Base-by-base conservation (phyloP, 2,329 filamentous ascomycete genomes). In the Thielaviopsis populi region DNA sequence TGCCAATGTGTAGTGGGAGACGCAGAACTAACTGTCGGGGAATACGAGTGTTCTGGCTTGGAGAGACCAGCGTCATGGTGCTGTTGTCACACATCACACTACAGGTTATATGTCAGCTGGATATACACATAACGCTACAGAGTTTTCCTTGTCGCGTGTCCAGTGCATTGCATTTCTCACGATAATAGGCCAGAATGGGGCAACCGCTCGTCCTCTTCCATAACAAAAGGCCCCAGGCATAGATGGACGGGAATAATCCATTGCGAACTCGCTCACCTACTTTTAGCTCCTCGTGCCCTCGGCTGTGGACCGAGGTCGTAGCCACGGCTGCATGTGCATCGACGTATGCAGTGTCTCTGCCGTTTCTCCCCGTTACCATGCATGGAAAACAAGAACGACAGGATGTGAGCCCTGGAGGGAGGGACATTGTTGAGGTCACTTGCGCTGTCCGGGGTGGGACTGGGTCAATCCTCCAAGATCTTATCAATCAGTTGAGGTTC, bases 401-500 rank as follows among this genome's bases (percentile, higher is more conserved):
- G 15, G 42, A 3, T 37, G 6, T 33, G 30, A 56, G 53, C 46
- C 46, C 22, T 50, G 22, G 46, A 22, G 27, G 22, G 8, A 22
- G 24, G 53, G 27, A 33, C 41, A 46, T 46, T 46, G 42, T 46
- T 46, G 42, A 15, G 42, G 42, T 17, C 8, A n/a, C n/a, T 46
- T 15, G 42, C 15, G 17, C 13, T 19, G 17, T 17, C 53, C 13
- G 11, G 15, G 30, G 17, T 30, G 53, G 30, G 27, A 17, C 37
- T 10, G 27, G 53, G 17, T 56, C 17, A 37, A 37, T 37, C 27
- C 53, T 48, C 2, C 24, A 61, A 63, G 64, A 66, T 66, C 64
- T 66, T 63, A 66, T 66, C 64, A 66, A 66, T 66, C 64, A 66
- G 64, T 63, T 48, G 54, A 40, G 43, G 17, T 40, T 59, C 7